Base-by-base conservation (phyloP, 2,329 filamentous ascomycete genomes). In the Diaporthe australafricana region DNA sequence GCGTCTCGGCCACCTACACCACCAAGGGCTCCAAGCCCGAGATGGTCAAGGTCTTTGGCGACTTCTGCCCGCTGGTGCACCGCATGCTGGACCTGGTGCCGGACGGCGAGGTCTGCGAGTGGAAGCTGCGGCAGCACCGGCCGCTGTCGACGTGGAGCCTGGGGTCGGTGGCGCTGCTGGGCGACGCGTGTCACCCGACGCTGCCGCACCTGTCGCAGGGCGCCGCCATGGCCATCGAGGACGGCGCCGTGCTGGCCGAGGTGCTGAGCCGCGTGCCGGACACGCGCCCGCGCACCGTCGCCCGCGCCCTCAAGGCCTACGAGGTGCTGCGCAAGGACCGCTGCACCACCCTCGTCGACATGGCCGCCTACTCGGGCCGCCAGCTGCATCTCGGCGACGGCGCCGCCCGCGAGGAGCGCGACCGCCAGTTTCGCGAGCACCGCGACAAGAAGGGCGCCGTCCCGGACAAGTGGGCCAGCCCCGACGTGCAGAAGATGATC, bases 381-480 rank as follows among this genome's bases (percentile, higher is more conserved):
- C 84, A 84, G 20, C 80, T 91, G 77, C 89, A 91, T 76, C 80
- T 91, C 1, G 87, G 87, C 47, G 87, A 90, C 76, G 88, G 89
- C 60, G 84, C 85, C 75, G 88, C 87, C 35, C 87, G 87, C 77
- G 87, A 89, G 78, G 87, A 90, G 81, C 84, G 89, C 45, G 89
- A 91, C 76, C 84, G 82, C 70, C 83, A 85, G 81, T 89, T 91
- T 78, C 86, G 85, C 52, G 83, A 86, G 68, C 83, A 88, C 73
- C 85, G 83, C 75, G 83, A 76, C 78, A 87, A 85, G 77, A 84
- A 81, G 73, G 85, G 79, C 68, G 82, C 82, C 70, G 87, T 87
- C 72, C 90, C 90, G 2, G 91, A 93, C 81, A 92, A 92, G 82
- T 93, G 91, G 91, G 90, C 90, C 3, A 91, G 91, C 79, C 89